A percentile compares a stretch with the other conserved stretches of the same genome.
These are phyloP conservation scores for Entomortierella lignicola DNA, from an alignment of 192 early-diverging fungal species.

Conservation along the genomic window DNA sequence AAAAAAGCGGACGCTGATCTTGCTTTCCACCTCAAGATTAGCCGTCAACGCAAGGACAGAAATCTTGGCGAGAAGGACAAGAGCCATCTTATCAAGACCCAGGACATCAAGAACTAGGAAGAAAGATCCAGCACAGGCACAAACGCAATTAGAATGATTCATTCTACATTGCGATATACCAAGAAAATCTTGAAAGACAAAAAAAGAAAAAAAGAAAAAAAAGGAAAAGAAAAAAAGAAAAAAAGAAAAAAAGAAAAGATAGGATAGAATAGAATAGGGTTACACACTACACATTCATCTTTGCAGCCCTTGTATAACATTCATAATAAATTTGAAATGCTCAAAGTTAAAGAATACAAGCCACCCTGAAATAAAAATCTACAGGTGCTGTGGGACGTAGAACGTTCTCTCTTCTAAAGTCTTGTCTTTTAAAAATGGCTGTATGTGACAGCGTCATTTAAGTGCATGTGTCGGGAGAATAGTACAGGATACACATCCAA, in stretches of 20 bases:
- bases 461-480: not conserved
- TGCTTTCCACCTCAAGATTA: too few relatives aligned
- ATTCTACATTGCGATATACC: not conserved
- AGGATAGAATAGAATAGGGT: too few relatives aligned
- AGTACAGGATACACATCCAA: slow-evolving; percentile 1
- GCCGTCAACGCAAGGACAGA: slow-evolving; percentile 17
- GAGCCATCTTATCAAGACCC: slow-evolving; percentile 10
- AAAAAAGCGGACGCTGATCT: too few relatives aligned
- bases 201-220: too few relatives aligned
- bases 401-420: slow-evolving; percentile 29
- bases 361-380: not conserved
- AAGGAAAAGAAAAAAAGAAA: too few relatives aligned
- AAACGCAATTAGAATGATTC: not conserved
- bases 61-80: not conserved
- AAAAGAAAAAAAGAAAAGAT: too few relatives aligned
- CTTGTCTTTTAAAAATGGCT: slow-evolving; percentile 32
- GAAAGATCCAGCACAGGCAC: slow-evolving; percentile 5
- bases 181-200: too few relatives aligned
- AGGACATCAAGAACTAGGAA: slow-evolving; percentile 17
- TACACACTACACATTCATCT: too few relatives aligned
- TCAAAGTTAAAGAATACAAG: not conserved
- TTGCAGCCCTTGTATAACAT: too few relatives aligned
- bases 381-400: not conserved
- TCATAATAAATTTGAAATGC: not conserved
- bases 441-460: slow-evolving; percentile 17